These are phyloP conservation scores for Pseudonitzschia delicatissima DNA, from an alignment of 108 stramenopile species.

Conservation along the genomic window DNA sequence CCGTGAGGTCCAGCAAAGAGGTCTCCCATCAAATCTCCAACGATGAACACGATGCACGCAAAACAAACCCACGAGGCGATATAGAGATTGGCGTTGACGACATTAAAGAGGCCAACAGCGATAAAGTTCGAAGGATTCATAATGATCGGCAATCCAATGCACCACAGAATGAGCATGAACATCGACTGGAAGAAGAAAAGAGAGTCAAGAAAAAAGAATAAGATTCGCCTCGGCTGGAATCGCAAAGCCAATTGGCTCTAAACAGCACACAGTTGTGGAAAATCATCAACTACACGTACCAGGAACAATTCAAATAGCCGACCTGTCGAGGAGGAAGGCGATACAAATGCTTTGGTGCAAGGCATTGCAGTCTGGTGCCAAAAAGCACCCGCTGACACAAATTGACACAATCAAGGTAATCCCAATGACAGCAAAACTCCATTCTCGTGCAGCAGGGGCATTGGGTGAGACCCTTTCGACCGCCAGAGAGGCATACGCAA, in stretches of 20 bases:
- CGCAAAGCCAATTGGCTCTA: neutral
- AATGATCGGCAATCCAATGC: slow-evolving; percentile 30
- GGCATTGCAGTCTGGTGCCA: neutral
- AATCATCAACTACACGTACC: neutral
- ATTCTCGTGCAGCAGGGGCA: too few species aligned
- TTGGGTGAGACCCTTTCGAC: too few species aligned
- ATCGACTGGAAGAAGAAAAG: slow-evolving; percentile 5
- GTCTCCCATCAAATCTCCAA: slow-evolving; percentile 19
- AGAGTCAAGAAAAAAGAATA: neutral
- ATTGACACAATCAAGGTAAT: neutral
- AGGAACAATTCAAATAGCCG: neutral
- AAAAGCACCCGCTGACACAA: neutral
- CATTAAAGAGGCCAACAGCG: slow-evolving; percentile 17
- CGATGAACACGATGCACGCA: slow-evolving; percentile 18
- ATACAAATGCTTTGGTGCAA: neutral
- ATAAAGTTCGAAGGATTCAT: slow-evolving; percentile 37
- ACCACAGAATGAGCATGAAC: slow-evolving; percentile 32
- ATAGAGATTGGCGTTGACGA: slow-evolving; percentile 49
- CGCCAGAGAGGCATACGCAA: too few species aligned
- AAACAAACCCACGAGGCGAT: slow-evolving; percentile 42
- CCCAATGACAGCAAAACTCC: too few species aligned
- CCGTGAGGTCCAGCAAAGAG: slow-evolving; percentile 6
- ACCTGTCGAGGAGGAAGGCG: neutral
- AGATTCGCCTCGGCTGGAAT: too few species aligned
- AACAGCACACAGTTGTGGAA: neutral